Conservation (phyloP, 768 basidiomycete genomes). For the Russula dissimulans region DNA sequence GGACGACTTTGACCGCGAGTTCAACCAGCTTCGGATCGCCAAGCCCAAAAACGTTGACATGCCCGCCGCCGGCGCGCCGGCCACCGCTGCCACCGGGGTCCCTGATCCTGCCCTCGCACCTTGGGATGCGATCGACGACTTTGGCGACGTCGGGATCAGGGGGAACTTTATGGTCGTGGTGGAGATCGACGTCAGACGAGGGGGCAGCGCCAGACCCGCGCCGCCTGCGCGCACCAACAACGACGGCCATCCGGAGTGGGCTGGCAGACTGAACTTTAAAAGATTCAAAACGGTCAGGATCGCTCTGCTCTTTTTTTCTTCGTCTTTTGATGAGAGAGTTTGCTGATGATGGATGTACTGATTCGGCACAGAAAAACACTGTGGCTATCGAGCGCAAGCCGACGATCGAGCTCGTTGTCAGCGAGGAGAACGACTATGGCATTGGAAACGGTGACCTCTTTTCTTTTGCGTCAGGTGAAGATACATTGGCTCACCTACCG, state of each 20-base stretch:
- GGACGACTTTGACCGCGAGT: slow-evolving; percentile 65
- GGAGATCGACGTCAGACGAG: slow-evolving; percentile 41
- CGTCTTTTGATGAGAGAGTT: too few relatives aligned
- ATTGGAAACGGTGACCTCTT: slow-evolving; percentile 38
- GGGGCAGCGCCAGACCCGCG: slow-evolving; percentile 10
- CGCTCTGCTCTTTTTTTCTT: background rate
- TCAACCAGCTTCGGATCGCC: slow-evolving; percentile 60
- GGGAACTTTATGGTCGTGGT: slow-evolving; percentile 73
- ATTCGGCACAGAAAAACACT: slow-evolving; percentile 23
- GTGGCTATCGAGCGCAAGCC: slow-evolving; percentile 18
- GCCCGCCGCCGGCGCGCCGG: background rate
- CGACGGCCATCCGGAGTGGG: slow-evolving; percentile 27
- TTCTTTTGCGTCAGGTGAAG: too few relatives aligned
- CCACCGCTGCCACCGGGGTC: slow-evolving; percentile 26
- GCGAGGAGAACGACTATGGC: slow-evolving; percentile 46
- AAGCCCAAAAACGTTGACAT: slow-evolving; percentile 35
- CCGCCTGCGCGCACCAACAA: background rate
- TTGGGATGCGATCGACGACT: slow-evolving; percentile 52
- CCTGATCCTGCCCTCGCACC: slow-evolving; percentile 29
- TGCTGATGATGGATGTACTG: background rate
- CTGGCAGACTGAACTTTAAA: slow-evolving; percentile 53
- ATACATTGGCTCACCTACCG: too few relatives aligned
- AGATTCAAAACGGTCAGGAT: slow-evolving; percentile 58
- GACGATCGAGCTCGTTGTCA: slow-evolving; percentile 43
- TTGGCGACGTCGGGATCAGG: slow-evolving; percentile 49